Base-by-base conservation (phyloP, 2,329 filamentous ascomycete genomes). In the Ambrosiella cleistominuta region DNA sequence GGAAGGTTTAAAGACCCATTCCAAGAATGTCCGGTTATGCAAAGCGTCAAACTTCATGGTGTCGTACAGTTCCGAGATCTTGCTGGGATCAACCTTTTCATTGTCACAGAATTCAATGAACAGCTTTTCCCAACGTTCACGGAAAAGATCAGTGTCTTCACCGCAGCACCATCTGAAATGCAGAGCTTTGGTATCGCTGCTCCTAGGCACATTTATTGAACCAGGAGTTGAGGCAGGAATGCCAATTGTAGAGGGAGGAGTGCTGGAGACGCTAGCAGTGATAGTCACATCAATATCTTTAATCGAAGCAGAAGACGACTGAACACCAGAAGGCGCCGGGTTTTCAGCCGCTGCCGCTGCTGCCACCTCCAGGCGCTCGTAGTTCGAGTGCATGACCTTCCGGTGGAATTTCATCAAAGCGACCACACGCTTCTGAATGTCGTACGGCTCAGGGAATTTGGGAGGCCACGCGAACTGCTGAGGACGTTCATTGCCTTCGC, bases 1-100 rank as follows among this genome's bases (percentile, higher is more conserved):
- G 39, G 87, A 83, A 1, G 93, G 93, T 13, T 89, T 95, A 65
- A 98, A 98, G 0, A 96, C 85, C 88, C 93, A 97, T 69, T 98
- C 93, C 3, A 98, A 74, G 66, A 98, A 98, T 62, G 89, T 88
- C 1, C 93, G 83, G 67, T 98, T 98, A 70, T 98, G 94, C 12
- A 98, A 76, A 1, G 93, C 93, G 68, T 98, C 93, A 63, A 97
- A 98, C 70, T 98, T 98, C 93, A 98, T 97, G 17, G 91, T 97
- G 69, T 98, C 93, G 69, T 98, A 98, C 2, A 98, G 78, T 72
- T 98, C 93, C 4, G 89, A 96, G 62, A 98, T 91, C 73, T 98
- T 98, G 75, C 90, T 95, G 15, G 94, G 94, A 69, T 98, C 93
- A 15, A 97, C 89, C 73, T 98, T 98, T 66, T 98, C 93, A 1